These are phyloP conservation scores for Epicoccum sorghinum DNA, from an alignment of 2,329 filamentous ascomycete species.

Conservation along the genomic window DNA sequence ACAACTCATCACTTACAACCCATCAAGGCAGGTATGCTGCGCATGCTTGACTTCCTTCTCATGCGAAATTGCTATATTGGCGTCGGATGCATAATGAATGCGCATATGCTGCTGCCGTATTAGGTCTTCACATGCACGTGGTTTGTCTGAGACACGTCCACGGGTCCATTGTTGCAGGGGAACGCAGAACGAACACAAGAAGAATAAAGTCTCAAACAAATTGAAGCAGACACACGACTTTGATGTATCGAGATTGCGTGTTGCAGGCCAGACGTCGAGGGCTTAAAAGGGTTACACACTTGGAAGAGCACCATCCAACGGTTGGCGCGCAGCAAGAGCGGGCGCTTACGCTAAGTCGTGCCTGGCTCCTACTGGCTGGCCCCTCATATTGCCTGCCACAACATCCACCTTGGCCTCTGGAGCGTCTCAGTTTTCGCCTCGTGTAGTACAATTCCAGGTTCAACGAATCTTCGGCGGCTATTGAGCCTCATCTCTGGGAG, in stretches of 20 bases:
- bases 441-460: conserved; percentile 39
- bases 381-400: conserved; percentile 35
- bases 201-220: too few relatives aligned
- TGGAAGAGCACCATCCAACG: conserved; percentile 20
- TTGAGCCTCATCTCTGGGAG: conserved; percentile 34
- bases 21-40: too few relatives aligned
- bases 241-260: conserved; percentile 4
- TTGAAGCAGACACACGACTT: conserved; percentile 5
- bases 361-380: conserved; percentile 36
- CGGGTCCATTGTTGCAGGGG: background rate
- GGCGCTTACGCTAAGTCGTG: conserved; percentile 32
- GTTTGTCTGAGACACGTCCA: conserved; percentile 1
- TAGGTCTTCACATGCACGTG: background rate
- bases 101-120: background rate
- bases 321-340: conserved; percentile 29
- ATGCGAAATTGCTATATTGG: too few relatives aligned
- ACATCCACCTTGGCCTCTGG: conserved; percentile 37
- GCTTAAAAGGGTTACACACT: conserved; percentile 17
- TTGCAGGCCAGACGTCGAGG: conserved; percentile 9
- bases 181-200: too few relatives aligned
- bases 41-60: too few relatives aligned
- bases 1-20: too few relatives aligned
- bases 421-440: conserved; percentile 46
- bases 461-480: conserved; percentile 49
- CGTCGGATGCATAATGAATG: too few relatives aligned